These are phyloP conservation scores for Ceratobasidium sp. DNA, from an alignment of 1,284 basidiomycete genomes.

Conservation along the genomic window DNA sequence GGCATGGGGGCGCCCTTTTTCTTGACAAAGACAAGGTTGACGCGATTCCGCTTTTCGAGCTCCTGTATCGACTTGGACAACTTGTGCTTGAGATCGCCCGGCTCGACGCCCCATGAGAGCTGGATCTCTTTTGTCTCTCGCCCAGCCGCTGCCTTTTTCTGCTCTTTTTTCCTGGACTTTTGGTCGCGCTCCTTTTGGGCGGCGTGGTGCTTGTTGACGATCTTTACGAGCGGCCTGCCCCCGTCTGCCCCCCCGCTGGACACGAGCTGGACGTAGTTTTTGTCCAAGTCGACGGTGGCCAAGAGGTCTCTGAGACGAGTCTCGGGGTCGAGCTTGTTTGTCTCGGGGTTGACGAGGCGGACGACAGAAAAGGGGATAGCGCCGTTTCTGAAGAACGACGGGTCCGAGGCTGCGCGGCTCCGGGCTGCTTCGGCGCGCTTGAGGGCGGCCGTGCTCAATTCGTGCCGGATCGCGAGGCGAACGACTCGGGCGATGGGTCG, in stretches of 20 bases:
- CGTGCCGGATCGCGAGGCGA: conserved; percentile 11
- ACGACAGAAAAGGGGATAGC: conserved; percentile 48
- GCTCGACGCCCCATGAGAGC: conserved; percentile 72
- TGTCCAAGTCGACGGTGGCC: conserved; percentile 42
- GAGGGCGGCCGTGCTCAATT: conserved; percentile 8
- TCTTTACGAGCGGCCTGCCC: conserved; percentile 44
- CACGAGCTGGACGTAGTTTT: conserved; percentile 45
- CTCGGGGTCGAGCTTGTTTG: conserved; percentile 45
- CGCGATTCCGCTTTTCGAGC: conserved; percentile 68
- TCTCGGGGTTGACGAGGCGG: conserved; percentile 47
- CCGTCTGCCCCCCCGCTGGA: conserved; percentile 23
- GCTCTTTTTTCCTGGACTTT: conserved; percentile 52
- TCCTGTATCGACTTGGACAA: conserved; percentile 68
- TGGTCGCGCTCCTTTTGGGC: conserved; percentile 53
- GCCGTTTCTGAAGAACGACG: conserved; percentile 45
- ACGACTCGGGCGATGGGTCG: not conserved
- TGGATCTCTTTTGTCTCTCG: conserved; percentile 73
- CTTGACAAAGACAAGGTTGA: conserved; percentile 64
- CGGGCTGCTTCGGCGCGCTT: conserved; percentile 39
- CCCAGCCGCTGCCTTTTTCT: conserved; percentile 48
- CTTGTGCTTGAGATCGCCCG: conserved; percentile 74
- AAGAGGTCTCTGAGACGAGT: conserved; percentile 41
- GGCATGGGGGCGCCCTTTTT: conserved; percentile 46
- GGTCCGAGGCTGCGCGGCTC: conserved; percentile 13
- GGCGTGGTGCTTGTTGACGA: conserved; percentile 49